Evolutionary conservation across 2,329 filamentous ascomycete species (phyloP).

Genomic region (Colletotrichum sojae): DNA sequence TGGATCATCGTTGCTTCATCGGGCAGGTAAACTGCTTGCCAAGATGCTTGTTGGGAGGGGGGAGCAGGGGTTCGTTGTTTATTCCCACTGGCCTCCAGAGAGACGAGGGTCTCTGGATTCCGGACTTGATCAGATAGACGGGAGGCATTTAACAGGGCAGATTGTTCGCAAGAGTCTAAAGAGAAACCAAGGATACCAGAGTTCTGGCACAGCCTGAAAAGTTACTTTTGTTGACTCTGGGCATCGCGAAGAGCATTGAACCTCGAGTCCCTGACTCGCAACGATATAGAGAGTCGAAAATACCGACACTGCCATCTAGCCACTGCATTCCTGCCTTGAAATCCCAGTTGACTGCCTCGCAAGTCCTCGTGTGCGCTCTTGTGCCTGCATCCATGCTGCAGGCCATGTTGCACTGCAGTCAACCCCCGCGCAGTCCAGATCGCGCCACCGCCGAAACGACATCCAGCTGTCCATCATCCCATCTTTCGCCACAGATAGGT

Average conservation of each 20-base stretch:
- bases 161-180: neutral
- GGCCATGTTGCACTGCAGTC: slow-evolving; percentile 9
- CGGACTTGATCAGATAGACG: neutral
- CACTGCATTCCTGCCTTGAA: neutral
- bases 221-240: neutral
- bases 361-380: neutral
- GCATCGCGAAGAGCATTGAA: neutral
- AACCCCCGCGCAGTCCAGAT: neutral
- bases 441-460: neutral
- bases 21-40: slow-evolving; percentile 31
- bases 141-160: neutral
- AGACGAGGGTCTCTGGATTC: neutral
- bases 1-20: slow-evolving; percentile 35
- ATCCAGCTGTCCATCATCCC: neutral
- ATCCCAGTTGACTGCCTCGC: neutral
- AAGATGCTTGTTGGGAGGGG: slow-evolving; percentile 33
- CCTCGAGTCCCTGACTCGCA: neutral
- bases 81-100: slow-evolving; percentile 9
- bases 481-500: neutral
- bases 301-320: no score
- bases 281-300: neutral
- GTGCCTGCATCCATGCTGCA: slow-evolving; percentile 26
- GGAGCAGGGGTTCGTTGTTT: slow-evolving; percentile 19
- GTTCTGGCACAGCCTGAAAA: neutral
- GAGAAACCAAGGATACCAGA: no score